phyloP scores from a whole-genome alignment of 177 flowering plant species.

The Vitis hybrid region DNA sequence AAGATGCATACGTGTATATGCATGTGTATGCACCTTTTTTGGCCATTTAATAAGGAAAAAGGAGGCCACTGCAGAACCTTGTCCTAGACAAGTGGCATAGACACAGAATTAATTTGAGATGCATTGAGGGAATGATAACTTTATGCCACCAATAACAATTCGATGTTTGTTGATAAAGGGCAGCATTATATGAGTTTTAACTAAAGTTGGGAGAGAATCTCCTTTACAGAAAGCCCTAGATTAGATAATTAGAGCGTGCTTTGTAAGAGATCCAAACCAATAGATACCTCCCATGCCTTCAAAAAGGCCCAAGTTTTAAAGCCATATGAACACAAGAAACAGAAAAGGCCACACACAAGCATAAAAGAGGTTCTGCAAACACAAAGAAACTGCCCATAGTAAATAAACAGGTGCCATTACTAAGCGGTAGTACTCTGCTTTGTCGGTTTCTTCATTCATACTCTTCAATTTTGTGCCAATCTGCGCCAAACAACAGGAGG shows the following conservation, averaged over 20 bases:
- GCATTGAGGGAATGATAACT: too few relatives aligned
- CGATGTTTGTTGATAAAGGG: too few relatives aligned
- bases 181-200: background rate
- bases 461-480: background rate
- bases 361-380: background rate
- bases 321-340: slow-evolving; percentile 2
- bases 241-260: background rate
- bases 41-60: too few relatives aligned
- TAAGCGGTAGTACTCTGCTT: background rate
- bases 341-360: slow-evolving; percentile 10
- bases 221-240: background rate
- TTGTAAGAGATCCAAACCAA: background rate
- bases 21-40: too few relatives aligned
- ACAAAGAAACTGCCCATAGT: slow-evolving; percentile 6
- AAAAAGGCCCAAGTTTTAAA: background rate
- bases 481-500: background rate
- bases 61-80: too few relatives aligned
- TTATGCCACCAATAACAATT: too few relatives aligned
- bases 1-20: too few relatives aligned
- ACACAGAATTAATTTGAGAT: too few relatives aligned
- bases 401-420: slow-evolving; percentile 9
- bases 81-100: too few relatives aligned
- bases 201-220: background rate
- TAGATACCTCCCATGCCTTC: background rate
- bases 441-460: slow-evolving; percentile 16